phyloP scores from a whole-genome alignment of 176 grass and related monocot species.

The Bromus sterilis region DNA sequence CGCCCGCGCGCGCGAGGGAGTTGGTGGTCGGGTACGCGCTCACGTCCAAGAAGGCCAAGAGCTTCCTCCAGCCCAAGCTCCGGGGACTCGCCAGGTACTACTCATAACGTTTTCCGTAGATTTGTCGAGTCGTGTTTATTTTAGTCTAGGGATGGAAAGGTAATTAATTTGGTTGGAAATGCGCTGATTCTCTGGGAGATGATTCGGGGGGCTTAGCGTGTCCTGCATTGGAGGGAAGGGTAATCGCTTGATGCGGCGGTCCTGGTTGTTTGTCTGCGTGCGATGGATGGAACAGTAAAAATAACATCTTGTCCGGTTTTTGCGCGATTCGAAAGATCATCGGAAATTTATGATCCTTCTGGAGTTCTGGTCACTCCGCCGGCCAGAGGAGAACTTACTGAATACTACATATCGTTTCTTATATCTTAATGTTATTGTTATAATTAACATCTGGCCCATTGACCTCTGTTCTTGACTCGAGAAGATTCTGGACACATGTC shows the following conservation, averaged over 20 bases:
- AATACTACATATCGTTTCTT: background rate
- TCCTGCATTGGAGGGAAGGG: conserved; percentile 15
- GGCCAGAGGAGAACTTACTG: background rate
- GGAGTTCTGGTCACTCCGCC: background rate
- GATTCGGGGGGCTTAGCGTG: background rate
- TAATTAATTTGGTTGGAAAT: background rate
- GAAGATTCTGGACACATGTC: conserved; percentile 6
- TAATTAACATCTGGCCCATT: background rate
- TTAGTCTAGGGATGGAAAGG: background rate
- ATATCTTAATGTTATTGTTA: background rate
- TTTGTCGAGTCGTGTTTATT: background rate
- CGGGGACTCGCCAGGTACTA: conserved; percentile 65
- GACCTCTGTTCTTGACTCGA: conserved; percentile 1
- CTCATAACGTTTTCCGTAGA: background rate
- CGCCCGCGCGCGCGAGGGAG: conserved; percentile 20
- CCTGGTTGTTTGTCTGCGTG: background rate
- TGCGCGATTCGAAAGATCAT: background rate
- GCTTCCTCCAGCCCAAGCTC: conserved; percentile 84
- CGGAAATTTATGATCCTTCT: background rate
- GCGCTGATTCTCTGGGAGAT: background rate
- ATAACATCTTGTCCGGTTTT: background rate
- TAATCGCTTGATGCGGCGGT: background rate
- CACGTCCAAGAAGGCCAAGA: conserved; percentile 80
- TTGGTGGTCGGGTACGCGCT: conserved; percentile 75
- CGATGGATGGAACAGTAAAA: background rate